These are phyloP conservation scores for Lasiodiplodia theobromae DNA, from an alignment of 2,329 filamentous ascomycete genomes.

Conservation along the genomic window DNA sequence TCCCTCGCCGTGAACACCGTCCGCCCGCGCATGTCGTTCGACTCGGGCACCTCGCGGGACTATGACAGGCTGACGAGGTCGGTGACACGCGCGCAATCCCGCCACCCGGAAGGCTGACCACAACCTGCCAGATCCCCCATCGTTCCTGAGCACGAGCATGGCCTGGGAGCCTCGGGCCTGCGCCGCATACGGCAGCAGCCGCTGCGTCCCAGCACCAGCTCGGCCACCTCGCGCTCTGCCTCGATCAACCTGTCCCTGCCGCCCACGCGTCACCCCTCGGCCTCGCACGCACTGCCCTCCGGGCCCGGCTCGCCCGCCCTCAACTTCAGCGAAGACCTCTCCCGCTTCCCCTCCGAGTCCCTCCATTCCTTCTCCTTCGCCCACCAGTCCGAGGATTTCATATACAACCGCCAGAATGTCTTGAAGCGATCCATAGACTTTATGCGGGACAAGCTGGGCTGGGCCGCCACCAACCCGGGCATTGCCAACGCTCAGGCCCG, in stretches of 20 bases:
- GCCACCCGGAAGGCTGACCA: conserved; percentile 2
- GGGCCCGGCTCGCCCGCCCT: conserved; percentile 74
- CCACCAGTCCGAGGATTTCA: conserved; percentile 88
- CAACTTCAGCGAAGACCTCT: conserved; percentile 83
- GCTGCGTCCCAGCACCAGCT: conserved; percentile 58
- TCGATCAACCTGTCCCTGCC: conserved; percentile 74
- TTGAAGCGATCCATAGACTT: conserved; percentile 95
- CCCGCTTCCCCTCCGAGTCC: conserved; percentile 92
- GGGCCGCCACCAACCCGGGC: conserved; percentile 76
- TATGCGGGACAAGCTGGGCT: conserved; percentile 90
- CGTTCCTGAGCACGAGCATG: conserved; percentile 86
- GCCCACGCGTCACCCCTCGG: conserved; percentile 51
- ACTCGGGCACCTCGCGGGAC: conserved; percentile 64
- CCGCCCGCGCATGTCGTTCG: conserved; percentile 77
- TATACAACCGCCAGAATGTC: conserved; percentile 91
- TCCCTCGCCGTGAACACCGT: conserved; percentile 61
- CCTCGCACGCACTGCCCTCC: conserved; percentile 60
- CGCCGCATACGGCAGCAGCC: conserved; percentile 92
- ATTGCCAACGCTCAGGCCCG: conserved; percentile 85
- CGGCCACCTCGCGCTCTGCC: conserved; percentile 65
- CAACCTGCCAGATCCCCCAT: conserved; percentile 66
- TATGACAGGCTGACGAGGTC: conserved; percentile 76
- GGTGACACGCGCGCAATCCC: conserved; percentile 41
- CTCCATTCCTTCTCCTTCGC: conserved; percentile 98
- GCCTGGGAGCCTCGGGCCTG: conserved; percentile 82